Conservation (phyloP, 805 yeast genomes). For the Saturnispora galanensis region DNA sequence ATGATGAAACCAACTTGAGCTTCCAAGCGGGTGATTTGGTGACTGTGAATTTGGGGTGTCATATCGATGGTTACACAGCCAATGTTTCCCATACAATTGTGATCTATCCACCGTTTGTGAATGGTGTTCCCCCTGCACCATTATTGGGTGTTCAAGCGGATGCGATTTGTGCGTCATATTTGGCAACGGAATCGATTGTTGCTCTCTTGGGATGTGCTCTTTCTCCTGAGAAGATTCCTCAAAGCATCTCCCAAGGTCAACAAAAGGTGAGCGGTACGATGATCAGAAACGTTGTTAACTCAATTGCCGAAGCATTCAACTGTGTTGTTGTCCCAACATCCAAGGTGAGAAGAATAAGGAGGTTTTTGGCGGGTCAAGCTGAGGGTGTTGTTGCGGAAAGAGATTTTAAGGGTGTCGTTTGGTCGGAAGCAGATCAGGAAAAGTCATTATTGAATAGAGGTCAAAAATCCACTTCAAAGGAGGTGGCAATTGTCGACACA, state of each 20-base stretch:
- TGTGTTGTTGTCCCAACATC: constrained; percentile 90
- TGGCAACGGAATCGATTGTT: constrained; percentile 82
- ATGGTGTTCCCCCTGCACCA: constrained; percentile 60
- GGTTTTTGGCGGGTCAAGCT: constrained; percentile 93
- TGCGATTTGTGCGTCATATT: constrained; percentile 77
- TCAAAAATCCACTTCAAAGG: constrained; percentile 18
- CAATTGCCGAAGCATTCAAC: constrained; percentile 75
- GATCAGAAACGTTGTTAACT: constrained; percentile 70
- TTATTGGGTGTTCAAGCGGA: constrained; percentile 79
- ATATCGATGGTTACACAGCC: constrained; percentile 91
- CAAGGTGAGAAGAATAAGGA: constrained; percentile 79
- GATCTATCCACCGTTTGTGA: constrained; percentile 55
- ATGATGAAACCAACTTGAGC: constrained; percentile 44
- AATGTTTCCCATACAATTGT: constrained; percentile 80
- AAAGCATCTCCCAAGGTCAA: constrained; percentile 29
- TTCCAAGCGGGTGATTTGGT: constrained; percentile 76
- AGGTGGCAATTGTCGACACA: constrained; percentile 32
- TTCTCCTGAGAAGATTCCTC: constrained; percentile 67
- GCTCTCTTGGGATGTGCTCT: constrained; percentile 63
- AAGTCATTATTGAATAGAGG: constrained; percentile 27
- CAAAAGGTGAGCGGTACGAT: constrained; percentile 51
- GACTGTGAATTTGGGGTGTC: constrained; percentile 79
- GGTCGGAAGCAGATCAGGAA: constrained; percentile 81
- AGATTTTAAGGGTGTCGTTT: constrained; percentile 85
- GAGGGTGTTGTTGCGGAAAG: constrained; percentile 86